A percentile compares a stretch with the other conserved stretches of the same genome.
phyloP scores from a whole-genome alignment of 108 stramenopile genomes.

The Pseudonitzschia multistriata region DNA sequence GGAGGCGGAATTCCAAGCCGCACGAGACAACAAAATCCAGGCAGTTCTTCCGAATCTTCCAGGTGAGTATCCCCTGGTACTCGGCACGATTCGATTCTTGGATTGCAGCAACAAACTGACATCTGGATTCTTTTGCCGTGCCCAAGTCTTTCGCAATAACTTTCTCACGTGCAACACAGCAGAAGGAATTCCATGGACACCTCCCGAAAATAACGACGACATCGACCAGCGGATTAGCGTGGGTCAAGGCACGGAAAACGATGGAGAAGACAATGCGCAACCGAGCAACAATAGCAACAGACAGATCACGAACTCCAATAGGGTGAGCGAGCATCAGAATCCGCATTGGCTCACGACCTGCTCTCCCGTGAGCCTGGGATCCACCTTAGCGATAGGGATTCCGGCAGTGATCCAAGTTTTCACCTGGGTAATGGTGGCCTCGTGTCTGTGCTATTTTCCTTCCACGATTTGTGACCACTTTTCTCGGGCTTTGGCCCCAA shows the following conservation, averaged over 20 bases:
- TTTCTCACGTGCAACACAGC: neutral
- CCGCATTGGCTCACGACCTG: slow-evolving; percentile 13
- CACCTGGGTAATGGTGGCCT: slow-evolving; percentile 8
- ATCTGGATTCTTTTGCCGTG: too few relatives aligned
- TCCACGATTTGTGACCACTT: slow-evolving; percentile 9
- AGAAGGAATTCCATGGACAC: too few relatives aligned
- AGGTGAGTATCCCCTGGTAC: too few relatives aligned
- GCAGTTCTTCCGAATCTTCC: too few relatives aligned
- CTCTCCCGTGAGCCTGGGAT: slow-evolving; percentile 6
- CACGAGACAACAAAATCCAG: too few relatives aligned
- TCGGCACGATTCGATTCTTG: too few relatives aligned
- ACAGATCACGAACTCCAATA: neutral
- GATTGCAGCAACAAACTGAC: too few relatives aligned
- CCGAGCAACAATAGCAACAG: neutral
- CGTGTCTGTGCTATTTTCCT: neutral
- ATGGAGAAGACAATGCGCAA: neutral
- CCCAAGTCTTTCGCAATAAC: too few relatives aligned
- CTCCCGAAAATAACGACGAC: neutral
- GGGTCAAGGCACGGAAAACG: too few relatives aligned
- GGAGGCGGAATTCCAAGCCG: too few relatives aligned
- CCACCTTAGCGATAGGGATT: neutral
- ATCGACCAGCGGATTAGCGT: neutral
- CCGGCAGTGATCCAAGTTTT: slow-evolving; percentile 11
- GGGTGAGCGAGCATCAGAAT: neutral
- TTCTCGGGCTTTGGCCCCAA: slow-evolving; percentile 8